phyloP scores from a whole-genome alignment of 169 alveolate species.

The Plasmodium gallinaceum region DNA sequence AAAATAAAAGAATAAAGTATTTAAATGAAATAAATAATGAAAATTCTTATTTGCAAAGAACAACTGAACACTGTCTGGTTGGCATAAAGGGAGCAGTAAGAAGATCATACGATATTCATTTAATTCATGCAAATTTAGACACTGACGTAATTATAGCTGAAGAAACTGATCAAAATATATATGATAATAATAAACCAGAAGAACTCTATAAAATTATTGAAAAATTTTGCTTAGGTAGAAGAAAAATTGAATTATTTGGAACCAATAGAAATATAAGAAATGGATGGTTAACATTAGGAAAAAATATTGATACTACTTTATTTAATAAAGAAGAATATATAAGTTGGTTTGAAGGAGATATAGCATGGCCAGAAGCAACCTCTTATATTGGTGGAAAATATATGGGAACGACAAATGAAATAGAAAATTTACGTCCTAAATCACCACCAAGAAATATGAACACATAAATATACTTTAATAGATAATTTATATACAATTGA shows the following conservation, averaged over 20 bases:
- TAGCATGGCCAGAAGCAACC: slow-evolving; percentile 89
- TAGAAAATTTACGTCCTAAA: slow-evolving; percentile 92
- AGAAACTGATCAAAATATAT: slow-evolving; percentile 86
- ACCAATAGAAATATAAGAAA: slow-evolving; percentile 88
- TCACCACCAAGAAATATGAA: slow-evolving; percentile 85
- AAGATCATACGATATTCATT: slow-evolving; percentile 91
- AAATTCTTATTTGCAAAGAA: slow-evolving; percentile 86
- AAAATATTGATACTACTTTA: slow-evolving; percentile 83
- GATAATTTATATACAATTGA: neutral
- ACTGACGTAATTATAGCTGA: slow-evolving; percentile 95
- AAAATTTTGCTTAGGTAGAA: slow-evolving; percentile 94
- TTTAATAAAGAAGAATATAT: slow-evolving; percentile 85
- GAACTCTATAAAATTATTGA: slow-evolving; percentile 94
- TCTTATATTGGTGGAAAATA: slow-evolving; percentile 91
- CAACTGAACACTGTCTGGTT: slow-evolving; percentile 94
- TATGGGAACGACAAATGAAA: slow-evolving; percentile 90
- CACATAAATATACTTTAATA: slow-evolving; percentile 17
- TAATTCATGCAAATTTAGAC: slow-evolving; percentile 95
- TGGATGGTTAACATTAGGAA: slow-evolving; percentile 94
- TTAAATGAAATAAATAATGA: slow-evolving; percentile 76
- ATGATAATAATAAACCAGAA: slow-evolving; percentile 87
- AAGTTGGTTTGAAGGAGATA: slow-evolving; percentile 88
- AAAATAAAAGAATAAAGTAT: slow-evolving; percentile 77
- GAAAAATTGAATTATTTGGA: slow-evolving; percentile 93
- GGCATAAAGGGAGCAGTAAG: slow-evolving; percentile 95